Percentiles rank a stretch among this genome's conserved stretches.
Evolutionary conservation across 345 rosid genomes (phyloP).

Genomic region (Euclidium syriacum): DNA sequence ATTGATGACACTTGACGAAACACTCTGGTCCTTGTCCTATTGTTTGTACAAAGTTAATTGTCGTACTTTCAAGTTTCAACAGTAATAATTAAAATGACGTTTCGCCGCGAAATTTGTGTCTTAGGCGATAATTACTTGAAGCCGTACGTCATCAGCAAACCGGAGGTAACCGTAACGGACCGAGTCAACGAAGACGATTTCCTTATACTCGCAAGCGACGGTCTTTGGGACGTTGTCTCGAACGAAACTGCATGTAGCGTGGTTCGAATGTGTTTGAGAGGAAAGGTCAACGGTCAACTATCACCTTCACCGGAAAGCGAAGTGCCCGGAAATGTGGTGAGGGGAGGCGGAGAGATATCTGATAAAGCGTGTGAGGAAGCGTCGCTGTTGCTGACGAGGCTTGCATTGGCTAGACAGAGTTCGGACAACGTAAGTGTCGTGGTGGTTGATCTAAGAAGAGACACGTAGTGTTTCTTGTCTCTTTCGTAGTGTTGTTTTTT

Average conservation of each 20-base stretch:
- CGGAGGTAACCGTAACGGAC: conserved; percentile 66
- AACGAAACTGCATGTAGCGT: conserved; percentile 78
- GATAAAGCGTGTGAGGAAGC: conserved; percentile 64
- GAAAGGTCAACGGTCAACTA: not conserved
- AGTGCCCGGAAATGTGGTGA: not conserved
- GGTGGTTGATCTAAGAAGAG: conserved; percentile 70
- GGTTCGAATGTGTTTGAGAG: conserved; percentile 56
- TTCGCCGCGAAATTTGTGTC: not conserved
- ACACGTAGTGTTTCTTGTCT: conserved; percentile 37
- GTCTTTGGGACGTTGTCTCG: conserved; percentile 92
- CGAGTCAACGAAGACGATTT: conserved; percentile 70
- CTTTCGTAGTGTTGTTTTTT: conserved; percentile 16
- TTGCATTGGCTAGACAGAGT: conserved; percentile 78
- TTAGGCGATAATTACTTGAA: conserved; percentile 89
- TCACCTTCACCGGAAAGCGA: conserved; percentile 16
- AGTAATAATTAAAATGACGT: not conserved
- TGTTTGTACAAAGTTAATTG: not conserved
- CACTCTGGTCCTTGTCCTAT: conserved; percentile 12
- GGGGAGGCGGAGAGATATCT: conserved; percentile 16
- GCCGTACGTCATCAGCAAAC: conserved; percentile 77
- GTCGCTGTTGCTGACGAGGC: conserved; percentile 59
- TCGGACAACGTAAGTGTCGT: conserved; percentile 89
- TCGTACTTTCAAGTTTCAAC: not conserved
- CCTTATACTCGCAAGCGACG: conserved; percentile 76
- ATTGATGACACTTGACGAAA: conserved; percentile 21